Evolutionary conservation across 768 basidiomycete genomes (phyloP).

Genomic region (Phaffia tasmanica): DNA sequence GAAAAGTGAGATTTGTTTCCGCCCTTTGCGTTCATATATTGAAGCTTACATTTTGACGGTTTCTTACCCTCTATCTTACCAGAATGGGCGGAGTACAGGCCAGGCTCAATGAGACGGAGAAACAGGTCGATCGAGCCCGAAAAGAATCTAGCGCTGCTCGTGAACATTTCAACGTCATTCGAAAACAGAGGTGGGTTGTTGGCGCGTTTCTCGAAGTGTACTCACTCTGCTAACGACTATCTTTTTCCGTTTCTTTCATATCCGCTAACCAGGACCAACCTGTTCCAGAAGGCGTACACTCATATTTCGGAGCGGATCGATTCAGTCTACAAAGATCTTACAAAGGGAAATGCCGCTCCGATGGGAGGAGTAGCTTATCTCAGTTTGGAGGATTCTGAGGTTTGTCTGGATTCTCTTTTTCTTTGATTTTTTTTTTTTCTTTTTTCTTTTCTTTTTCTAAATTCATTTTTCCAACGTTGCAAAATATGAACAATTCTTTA

Average conservation of each 20-base stretch:
- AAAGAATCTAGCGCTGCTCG: conserved; percentile 81
- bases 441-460: background rate
- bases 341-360: conserved; percentile 83
- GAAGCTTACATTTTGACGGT: conserved; percentile 41
- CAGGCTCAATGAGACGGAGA: conserved; percentile 77
- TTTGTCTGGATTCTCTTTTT: conserved; percentile 32
- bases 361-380: conserved; percentile 96
- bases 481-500: conserved; percentile 31
- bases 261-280: conserved; percentile 47
- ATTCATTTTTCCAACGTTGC: background rate
- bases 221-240: background rate
- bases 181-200: conserved; percentile 55
- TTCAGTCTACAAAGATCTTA: conserved; percentile 92
- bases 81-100: conserved; percentile 44
- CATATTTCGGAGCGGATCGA: conserved; percentile 94
- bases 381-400: conserved; percentile 89
- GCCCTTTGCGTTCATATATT: background rate
- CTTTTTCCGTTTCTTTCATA: background rate
- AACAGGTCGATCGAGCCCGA: conserved; percentile 81
- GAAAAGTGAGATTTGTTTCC: conserved; percentile 51
- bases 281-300: conserved; percentile 91
- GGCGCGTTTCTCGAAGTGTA: background rate
- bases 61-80: conserved; percentile 40
- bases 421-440: background rate
- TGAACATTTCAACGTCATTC: conserved; percentile 81